Evolutionary conservation across 2,329 filamentous ascomycete species (phyloP).

Genomic region (Aspergillus fischeri): DNA sequence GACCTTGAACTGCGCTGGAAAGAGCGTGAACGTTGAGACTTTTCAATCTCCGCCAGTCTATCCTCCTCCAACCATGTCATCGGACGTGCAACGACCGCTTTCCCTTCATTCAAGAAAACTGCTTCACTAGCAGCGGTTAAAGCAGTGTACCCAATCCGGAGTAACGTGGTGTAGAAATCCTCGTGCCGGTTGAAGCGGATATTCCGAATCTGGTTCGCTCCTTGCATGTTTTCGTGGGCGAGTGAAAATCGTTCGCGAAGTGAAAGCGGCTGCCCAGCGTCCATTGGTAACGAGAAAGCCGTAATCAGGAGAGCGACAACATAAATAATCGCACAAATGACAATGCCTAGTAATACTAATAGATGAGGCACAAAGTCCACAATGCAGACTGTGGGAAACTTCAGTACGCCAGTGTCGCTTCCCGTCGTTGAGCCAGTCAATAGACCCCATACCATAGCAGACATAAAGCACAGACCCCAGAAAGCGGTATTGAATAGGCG

Average conservation of each 20-base stretch:
- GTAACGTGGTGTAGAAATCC: slow-evolving; percentile 89
- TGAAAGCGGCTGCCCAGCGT: slow-evolving; percentile 42
- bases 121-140: slow-evolving; percentile 93
- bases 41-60: slow-evolving; percentile 70
- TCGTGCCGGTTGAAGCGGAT: slow-evolving; percentile 80
- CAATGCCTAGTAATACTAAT: slow-evolving; percentile 76
- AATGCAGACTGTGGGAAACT: slow-evolving; percentile 91
- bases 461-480: slow-evolving; percentile 89
- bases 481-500: slow-evolving; percentile 83
- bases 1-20: slow-evolving; percentile 12
- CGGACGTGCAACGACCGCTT: slow-evolving; percentile 64
- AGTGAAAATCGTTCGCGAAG: slow-evolving; percentile 59
- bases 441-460: slow-evolving; percentile 74
- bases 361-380: slow-evolving; percentile 93
- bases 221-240: slow-evolving; percentile 87
- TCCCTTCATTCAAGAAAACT: slow-evolving; percentile 90
- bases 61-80: slow-evolving; percentile 93
- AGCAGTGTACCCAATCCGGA: slow-evolving; percentile 81
- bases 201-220: slow-evolving; percentile 77
- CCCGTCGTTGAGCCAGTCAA: slow-evolving; percentile 44
- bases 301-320: slow-evolving; percentile 70
- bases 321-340: slow-evolving; percentile 74
- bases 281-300: slow-evolving; percentile 60
- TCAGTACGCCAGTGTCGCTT: slow-evolving; percentile 59
- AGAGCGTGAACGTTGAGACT: slow-evolving; percentile 32